phyloP scores from a whole-genome alignment of 352 stramenopile species.

The Phytopythium vexans region DNA sequence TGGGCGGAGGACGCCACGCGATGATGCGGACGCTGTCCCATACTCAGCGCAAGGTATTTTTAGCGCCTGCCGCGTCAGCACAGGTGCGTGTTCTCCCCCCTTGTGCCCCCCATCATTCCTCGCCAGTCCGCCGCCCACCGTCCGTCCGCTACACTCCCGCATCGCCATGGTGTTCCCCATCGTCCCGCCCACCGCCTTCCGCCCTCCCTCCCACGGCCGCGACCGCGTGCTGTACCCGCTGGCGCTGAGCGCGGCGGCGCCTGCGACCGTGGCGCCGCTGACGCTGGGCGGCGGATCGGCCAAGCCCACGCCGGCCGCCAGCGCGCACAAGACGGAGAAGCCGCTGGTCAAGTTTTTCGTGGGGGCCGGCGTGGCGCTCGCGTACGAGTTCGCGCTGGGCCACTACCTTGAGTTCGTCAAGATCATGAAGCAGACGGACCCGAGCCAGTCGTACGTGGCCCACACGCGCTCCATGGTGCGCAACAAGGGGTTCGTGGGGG shows the following conservation, averaged over 20 bases:
- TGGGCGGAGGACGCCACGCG: no score
- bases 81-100: no score
- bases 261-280: slow-evolving; percentile 6
- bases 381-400: slow-evolving; percentile 86
- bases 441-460: slow-evolving; percentile 71
- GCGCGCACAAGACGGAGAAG: slow-evolving; percentile 34
- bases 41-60: no score
- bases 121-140: background rate
- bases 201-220: background rate
- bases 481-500: slow-evolving; percentile 84
- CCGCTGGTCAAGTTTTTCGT: slow-evolving; percentile 82
- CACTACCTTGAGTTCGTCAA: slow-evolving; percentile 95
- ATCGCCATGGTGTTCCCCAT: background rate
- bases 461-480: slow-evolving; percentile 74
- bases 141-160: background rate
- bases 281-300: slow-evolving; percentile 14
- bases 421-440: slow-evolving; percentile 91
- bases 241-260: slow-evolving; percentile 16
- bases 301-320: slow-evolving; percentile 12
- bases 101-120: background rate
- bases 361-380: slow-evolving; percentile 76
- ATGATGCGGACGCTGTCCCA: no score
- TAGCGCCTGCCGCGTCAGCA: no score
- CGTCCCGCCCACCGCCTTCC: background rate
- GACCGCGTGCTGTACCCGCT: slow-evolving; percentile 10